A percentile compares a stretch with the other conserved stretches of the same genome.
Conservation (phyloP, 306 rosid species). For the Spatholobus suberectus region DNA sequence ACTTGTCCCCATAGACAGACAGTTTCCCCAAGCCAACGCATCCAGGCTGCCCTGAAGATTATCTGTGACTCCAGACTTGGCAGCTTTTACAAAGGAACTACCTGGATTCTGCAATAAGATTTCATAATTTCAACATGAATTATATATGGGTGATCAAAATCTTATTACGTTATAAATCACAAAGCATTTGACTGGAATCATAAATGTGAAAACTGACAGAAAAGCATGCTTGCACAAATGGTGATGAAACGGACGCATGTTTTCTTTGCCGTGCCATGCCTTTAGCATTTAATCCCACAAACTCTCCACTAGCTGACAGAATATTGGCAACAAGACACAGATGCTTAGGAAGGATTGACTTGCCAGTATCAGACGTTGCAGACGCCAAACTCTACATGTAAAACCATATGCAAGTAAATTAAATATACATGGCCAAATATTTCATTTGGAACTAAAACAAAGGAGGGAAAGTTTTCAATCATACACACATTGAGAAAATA, state of each 20-base stretch:
- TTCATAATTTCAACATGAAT: constrained; percentile 42
- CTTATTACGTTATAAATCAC: constrained; percentile 8
- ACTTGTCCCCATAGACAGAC: constrained; percentile 76
- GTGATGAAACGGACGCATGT: constrained; percentile 71
- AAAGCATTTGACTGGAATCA: constrained; percentile 36
- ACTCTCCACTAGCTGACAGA: constrained; percentile 83
- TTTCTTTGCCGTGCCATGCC: constrained; percentile 76
- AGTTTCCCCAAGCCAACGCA: constrained; percentile 91
- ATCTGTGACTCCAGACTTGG: constrained; percentile 76
- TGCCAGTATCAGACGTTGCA: constrained; percentile 81
- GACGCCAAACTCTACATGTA: constrained; percentile 70
- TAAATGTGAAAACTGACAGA: constrained; percentile 72
- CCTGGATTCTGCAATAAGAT: constrained; percentile 82
- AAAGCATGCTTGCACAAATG: constrained; percentile 95
- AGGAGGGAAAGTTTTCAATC: constrained; percentile 8
- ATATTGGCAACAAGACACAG: constrained; percentile 73
- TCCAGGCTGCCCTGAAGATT: constrained; percentile 76
- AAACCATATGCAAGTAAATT: constrained; percentile 39
- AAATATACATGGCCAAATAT: constrained; percentile 24
- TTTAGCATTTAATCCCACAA: constrained; percentile 84
- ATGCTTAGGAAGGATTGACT: constrained; percentile 79
- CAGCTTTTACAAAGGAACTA: constrained; percentile 80
- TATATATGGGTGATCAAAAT: constrained; percentile 10
- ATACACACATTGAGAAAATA: constrained; percentile 69
- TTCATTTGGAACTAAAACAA: constrained; percentile 22